Percentiles rank a stretch among this genome's conserved stretches.
These are phyloP conservation scores for Alternaria metachromatica DNA, from an alignment of 2,329 filamentous ascomycete genomes.

Conservation along the genomic window DNA sequence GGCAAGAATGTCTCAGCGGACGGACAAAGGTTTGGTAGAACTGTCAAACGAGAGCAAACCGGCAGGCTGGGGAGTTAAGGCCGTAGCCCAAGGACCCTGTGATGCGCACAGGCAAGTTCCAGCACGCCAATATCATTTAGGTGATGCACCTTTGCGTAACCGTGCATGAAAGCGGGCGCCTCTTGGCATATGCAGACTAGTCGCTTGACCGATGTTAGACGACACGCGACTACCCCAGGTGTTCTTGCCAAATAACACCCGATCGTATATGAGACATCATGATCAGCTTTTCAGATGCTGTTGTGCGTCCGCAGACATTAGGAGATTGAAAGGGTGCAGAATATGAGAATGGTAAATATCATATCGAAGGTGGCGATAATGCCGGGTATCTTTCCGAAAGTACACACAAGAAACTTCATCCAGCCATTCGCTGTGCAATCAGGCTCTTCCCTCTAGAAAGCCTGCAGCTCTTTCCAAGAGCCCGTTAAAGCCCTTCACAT, in stretches of 20 bases:
- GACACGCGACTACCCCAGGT: background rate
- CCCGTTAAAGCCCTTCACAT: conserved; percentile 43
- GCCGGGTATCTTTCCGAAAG: conserved; percentile 18
- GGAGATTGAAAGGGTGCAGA: background rate
- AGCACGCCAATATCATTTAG: background rate
- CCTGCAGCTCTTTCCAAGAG: conserved; percentile 43
- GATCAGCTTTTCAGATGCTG: background rate
- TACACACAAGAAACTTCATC: conserved; percentile 7
- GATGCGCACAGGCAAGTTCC: background rate
- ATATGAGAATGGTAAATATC: background rate
- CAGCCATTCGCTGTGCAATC: conserved; percentile 1
- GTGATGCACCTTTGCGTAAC: conserved; percentile 1
- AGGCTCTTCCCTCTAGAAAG: conserved; percentile 45
- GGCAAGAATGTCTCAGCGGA: background rate
- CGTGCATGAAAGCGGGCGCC: background rate
- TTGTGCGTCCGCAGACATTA: background rate
- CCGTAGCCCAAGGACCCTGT: background rate
- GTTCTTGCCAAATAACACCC: background rate
- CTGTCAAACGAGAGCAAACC: background rate
- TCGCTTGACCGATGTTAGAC: background rate
- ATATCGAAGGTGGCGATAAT: conserved; percentile 8
- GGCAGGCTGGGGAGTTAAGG: background rate
- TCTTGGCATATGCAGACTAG: background rate
- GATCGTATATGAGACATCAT: background rate
- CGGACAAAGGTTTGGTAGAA: background rate